phyloP scores from a whole-genome alignment of 768 basidiomycete genomes.

The Amanita thiersii region DNA sequence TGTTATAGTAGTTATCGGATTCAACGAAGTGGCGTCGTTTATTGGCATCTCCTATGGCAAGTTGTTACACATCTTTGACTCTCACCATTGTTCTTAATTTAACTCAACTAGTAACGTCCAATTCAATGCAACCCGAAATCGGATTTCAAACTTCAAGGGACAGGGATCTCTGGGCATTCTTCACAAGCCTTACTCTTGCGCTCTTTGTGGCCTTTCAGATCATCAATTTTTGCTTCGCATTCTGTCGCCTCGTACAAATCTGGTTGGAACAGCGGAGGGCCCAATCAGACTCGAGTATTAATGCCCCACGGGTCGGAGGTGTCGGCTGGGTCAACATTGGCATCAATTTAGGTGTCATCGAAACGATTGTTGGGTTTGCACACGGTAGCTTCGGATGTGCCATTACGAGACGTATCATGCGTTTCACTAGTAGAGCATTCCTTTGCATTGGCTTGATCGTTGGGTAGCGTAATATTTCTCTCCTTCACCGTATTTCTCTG shows the following conservation, averaged over 20 bases:
- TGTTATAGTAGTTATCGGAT: slow-evolving; percentile 44
- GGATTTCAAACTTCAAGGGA: slow-evolving; percentile 30
- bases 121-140: slow-evolving; percentile 17
- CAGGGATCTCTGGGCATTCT: slow-evolving; percentile 42
- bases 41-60: slow-evolving; percentile 48
- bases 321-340: slow-evolving; percentile 59
- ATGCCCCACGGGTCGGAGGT: slow-evolving; percentile 47
- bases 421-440: slow-evolving; percentile 43
- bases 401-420: slow-evolving; percentile 50
- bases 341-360: slow-evolving; percentile 54
- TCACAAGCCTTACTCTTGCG: slow-evolving; percentile 53
- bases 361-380: slow-evolving; percentile 58
- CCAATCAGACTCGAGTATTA: slow-evolving; percentile 34
- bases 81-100: background rate
- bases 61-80: slow-evolving; percentile 15
- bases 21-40: slow-evolving; percentile 61
- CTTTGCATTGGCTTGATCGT: slow-evolving; percentile 57
- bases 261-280: slow-evolving; percentile 44
- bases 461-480: slow-evolving; percentile 39
- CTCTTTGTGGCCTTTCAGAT: slow-evolving; percentile 52
- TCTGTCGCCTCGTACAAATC: slow-evolving; percentile 46
- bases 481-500: background rate
- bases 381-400: slow-evolving; percentile 41
- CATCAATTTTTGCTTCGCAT: slow-evolving; percentile 47
- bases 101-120: background rate